Evolutionary conservation across 352 stramenopile species (phyloP), one percentile per base, ranked within the genome.

Genomic region (Phytophthora fragariaefolia): DNA sequence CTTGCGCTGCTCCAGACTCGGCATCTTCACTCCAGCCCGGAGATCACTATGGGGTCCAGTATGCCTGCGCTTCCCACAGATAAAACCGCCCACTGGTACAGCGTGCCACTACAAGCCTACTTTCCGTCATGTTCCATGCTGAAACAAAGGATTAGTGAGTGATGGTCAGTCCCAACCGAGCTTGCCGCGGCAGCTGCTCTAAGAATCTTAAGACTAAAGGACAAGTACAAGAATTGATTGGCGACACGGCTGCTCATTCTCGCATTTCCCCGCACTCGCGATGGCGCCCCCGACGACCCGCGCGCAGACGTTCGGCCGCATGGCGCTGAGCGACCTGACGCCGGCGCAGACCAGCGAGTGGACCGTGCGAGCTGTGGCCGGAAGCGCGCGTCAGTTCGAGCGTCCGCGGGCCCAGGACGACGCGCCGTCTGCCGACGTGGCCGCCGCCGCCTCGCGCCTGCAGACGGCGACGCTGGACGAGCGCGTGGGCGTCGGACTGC

Each of bases 251-350:
- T 10, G 17, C 17, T 17, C 57, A 62, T 61, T 75, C 47, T 46
- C 8, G n/a, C 52, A 69, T 59, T 63, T 74, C 56, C 34, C 6
- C 22, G 40, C 36, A 6, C n/a, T 46, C 3, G 45, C 24, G 1
- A 79, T 76, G 71, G 49, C 58, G 46, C 40, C 62, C 17, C n/a
- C n/a, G n/a, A 67, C 64, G 55, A 68, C 56, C n/a, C n/a, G 50
- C 18, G 32, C 66, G 64, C 71, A 78, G 56, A 74, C 79, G 32
- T 93, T 83, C 58, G 82, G 83, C 1, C 83, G 78, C 62, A 82
- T 93, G 46, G 69, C 81, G 32, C 71, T 92, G 46, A 85, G 75
- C 51, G 83, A 93, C 49, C 67, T 93, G 9, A 84, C 62, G 4
- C 64, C 59, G 7, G 58, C 69, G 32, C 83, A 85, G 46, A 81